phyloP scores from a whole-genome alignment of 164 flowering plant species.

The Kalanchoe fedtschenkoi region DNA sequence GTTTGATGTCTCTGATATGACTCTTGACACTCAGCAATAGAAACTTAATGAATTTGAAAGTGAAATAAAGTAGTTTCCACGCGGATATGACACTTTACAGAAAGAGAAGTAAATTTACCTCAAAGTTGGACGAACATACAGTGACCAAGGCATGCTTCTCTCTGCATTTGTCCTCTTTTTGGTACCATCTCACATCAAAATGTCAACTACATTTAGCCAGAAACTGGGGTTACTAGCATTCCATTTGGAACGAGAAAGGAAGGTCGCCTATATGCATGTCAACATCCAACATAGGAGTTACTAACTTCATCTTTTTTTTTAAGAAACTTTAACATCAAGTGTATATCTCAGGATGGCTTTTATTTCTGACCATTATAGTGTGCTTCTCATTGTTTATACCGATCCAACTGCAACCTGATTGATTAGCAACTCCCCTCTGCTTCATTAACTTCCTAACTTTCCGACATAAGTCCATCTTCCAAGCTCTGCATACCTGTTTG shows the following conservation, averaged over 20 bases:
- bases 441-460: constrained; percentile 44
- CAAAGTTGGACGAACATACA: not conserved
- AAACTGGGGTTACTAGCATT: not conserved
- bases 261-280: not conserved
- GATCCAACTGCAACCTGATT: constrained; percentile 70
- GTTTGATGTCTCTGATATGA: no score
- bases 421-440: constrained; percentile 37
- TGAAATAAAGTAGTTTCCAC: no score
- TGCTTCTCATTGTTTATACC: constrained; percentile 34
- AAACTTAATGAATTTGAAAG: no score
- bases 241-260: not conserved
- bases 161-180: not conserved
- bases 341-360: constrained; percentile 38
- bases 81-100: no score
- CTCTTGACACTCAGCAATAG: no score
- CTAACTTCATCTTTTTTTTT: constrained; percentile 31
- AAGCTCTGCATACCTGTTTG: constrained; percentile 64
- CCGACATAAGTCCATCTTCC: constrained; percentile 42
- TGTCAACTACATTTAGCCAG: not conserved
- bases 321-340: constrained; percentile 24
- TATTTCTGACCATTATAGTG: constrained; percentile 56
- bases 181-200: no score
- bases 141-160: not conserved
- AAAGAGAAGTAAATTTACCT: no score
- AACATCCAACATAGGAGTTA: not conserved